These are phyloP conservation scores for Spencermartinsiella ligniputridi DNA, from an alignment of 1,139 yeast genomes.

Conservation along the genomic window DNA sequence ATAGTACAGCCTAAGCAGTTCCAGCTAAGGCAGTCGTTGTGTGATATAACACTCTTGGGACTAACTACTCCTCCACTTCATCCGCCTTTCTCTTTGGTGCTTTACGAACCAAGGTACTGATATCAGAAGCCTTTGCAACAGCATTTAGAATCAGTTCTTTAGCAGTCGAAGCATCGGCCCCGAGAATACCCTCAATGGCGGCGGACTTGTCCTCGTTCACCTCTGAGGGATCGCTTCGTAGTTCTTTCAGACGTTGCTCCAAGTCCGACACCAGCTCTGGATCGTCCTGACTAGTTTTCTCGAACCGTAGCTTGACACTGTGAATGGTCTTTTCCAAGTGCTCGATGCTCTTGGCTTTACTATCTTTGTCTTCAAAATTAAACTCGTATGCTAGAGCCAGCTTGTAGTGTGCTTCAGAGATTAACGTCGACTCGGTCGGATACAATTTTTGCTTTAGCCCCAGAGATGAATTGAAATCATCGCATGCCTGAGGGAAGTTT, in stretches of 20 bases:
- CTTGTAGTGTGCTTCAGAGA: constrained; percentile 80
- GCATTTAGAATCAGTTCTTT: constrained; percentile 17
- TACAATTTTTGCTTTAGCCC: constrained; percentile 53
- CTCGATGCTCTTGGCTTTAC: constrained; percentile 45
- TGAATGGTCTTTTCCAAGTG: constrained; percentile 60
- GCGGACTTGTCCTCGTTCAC: constrained; percentile 51
- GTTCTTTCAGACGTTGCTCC: constrained; percentile 42
- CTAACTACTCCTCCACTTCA: background rate
- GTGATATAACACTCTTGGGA: too few relatives aligned
- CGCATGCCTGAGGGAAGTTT: constrained; percentile 70
- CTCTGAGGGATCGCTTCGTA: constrained; percentile 49
- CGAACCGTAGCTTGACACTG: constrained; percentile 37
- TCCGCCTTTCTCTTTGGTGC: constrained; percentile 3
- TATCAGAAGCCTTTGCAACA: constrained; percentile 45
- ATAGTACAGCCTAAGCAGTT: too few relatives aligned
- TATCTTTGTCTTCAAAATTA: constrained; percentile 42
- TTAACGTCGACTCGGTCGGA: constrained; percentile 48
- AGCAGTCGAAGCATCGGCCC: constrained; percentile 36
- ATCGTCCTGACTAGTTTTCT: constrained; percentile 38
- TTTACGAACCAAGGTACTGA: constrained; percentile 53
- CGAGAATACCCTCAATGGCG: constrained; percentile 59
- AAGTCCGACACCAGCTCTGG: constrained; percentile 52
- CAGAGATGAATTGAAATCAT: constrained; percentile 58
- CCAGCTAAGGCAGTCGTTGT: too few relatives aligned
- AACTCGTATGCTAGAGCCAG: constrained; percentile 77